phyloP scores from a whole-genome alignment of 1,284 basidiomycete genomes.

The Meira nashicola region DNA sequence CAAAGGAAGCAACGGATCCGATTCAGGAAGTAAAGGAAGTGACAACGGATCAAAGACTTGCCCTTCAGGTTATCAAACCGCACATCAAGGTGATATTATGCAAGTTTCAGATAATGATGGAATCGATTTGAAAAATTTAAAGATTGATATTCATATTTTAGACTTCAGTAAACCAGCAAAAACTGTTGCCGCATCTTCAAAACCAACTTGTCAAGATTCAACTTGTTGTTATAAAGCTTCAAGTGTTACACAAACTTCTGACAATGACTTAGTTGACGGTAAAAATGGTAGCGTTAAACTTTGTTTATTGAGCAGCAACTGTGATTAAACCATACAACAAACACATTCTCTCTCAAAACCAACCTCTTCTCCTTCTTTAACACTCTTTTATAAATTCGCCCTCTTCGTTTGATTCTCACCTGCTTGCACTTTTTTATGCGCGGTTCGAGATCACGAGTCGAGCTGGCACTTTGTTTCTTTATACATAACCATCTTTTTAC shows the following conservation, averaged over 20 bases:
- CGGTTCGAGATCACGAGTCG: no score
- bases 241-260: neutral
- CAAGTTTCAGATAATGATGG: neutral
- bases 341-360: no score
- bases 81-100: neutral
- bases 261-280: conserved; percentile 9
- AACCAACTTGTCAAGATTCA: neutral
- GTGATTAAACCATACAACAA: no score
- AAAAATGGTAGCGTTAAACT: conserved; percentile 7
- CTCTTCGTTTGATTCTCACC: no score
- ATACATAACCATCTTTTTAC: no score
- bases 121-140: neutral
- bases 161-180: neutral
- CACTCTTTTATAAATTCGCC: no score
- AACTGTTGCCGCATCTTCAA: no score
- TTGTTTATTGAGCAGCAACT: neutral
- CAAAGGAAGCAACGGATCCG: no score
- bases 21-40: no score
- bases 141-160: neutral
- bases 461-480: no score
- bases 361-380: no score
- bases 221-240: neutral
- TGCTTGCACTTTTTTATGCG: no score
- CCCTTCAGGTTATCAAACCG: neutral
- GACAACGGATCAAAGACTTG: neutral